A percentile compares a stretch with the other conserved stretches of the same genome.
Evolutionary conservation across 768 basidiomycete genomes (phyloP).

Genomic region (Rhodotorula diobovata): DNA sequence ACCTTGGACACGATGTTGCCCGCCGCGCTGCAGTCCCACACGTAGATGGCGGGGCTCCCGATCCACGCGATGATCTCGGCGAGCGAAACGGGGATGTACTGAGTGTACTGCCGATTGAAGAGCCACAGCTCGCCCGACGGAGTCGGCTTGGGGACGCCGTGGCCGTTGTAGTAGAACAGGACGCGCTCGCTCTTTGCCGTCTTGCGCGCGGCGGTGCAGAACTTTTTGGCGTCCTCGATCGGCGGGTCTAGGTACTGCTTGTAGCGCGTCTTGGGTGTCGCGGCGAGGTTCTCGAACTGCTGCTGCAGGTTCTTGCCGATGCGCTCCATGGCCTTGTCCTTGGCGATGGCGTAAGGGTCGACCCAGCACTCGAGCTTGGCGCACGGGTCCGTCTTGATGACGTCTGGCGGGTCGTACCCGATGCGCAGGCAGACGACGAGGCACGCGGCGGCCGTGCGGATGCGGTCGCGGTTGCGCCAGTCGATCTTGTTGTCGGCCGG

Average conservation of each 20-base stretch:
- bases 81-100: slow-evolving; percentile 94
- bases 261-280: slow-evolving; percentile 72
- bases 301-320: slow-evolving; percentile 88
- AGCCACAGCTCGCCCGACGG: slow-evolving; percentile 94
- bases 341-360: slow-evolving; percentile 86
- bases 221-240: slow-evolving; percentile 83
- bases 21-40: slow-evolving; percentile 99
- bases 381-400: slow-evolving; percentile 94
- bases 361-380: slow-evolving; percentile 96
- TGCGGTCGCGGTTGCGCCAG: slow-evolving; percentile 92
- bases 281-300: slow-evolving; percentile 91
- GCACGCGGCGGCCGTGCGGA: slow-evolving; percentile 84
- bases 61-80: slow-evolving; percentile 91
- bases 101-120: slow-evolving; percentile 93
- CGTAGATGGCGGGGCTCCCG: slow-evolving; percentile 89
- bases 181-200: slow-evolving; percentile 89
- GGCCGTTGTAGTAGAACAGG: slow-evolving; percentile 96
- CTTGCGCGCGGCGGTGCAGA: slow-evolving; percentile 75
- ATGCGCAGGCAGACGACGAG: slow-evolving; percentile 79
- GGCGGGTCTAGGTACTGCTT: slow-evolving; percentile 93
- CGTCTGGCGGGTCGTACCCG: slow-evolving; percentile 93
- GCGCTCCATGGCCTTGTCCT: slow-evolving; percentile 85
- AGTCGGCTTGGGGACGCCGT: slow-evolving; percentile 95
- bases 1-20: slow-evolving; percentile 89
- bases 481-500: slow-evolving; percentile 61